Evolutionary conservation across 2,329 filamentous ascomycete genomes (phyloP), one percentile per base, ranked within the genome.

Genomic region (Venturia pyrina): DNA sequence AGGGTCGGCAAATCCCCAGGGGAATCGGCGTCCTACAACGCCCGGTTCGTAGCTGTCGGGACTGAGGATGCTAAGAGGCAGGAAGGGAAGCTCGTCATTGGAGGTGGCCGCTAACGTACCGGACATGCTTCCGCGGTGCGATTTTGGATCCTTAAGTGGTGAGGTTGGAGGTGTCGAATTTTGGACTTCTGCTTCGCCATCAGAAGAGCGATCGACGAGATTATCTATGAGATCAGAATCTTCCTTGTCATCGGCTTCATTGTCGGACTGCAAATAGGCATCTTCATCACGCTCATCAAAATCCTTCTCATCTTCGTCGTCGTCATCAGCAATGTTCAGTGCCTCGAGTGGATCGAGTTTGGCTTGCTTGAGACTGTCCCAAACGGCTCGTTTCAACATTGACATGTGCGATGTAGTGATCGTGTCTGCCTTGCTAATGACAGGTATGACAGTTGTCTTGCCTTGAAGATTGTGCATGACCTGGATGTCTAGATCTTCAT

Each of bases 1-100:
- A 0, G 95, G 95, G 73, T 98, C 91, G 5, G 95, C 95, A 71
- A 97, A 96, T 7, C 95, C 95, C 95, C 95, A 99, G 0, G 95
- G 90, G 75, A 98, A 99, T 69, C 89, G 88, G 67, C 95, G 89
- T 59, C 95, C 95, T 67, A 96, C 79, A 19, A 90, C 81, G 41
- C 83, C 85, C 10, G 88, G 88, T 72, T 96, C 90, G 77, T 98
- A 96, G 53, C 90, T 85, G 75, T 99, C 95, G 0, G 95, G 95
- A 68, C 91, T 96, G 74, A 99, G 89, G 74, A 97, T 90, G 50
- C 92, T 96, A 73, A 98, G 86, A 0, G 95, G 95, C 34, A 97
- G 80, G 74, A 91, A 89, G 0, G 90, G 90, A 13, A 77, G 73
- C 66, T 80, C 80, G 77, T 81, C 67, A 72, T 74, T 72, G 68